Evolutionary conservation across 768 basidiomycete species (phyloP), one percentile per base, ranked within the genome.

Genomic region (Guyanaporus albipodus): DNA sequence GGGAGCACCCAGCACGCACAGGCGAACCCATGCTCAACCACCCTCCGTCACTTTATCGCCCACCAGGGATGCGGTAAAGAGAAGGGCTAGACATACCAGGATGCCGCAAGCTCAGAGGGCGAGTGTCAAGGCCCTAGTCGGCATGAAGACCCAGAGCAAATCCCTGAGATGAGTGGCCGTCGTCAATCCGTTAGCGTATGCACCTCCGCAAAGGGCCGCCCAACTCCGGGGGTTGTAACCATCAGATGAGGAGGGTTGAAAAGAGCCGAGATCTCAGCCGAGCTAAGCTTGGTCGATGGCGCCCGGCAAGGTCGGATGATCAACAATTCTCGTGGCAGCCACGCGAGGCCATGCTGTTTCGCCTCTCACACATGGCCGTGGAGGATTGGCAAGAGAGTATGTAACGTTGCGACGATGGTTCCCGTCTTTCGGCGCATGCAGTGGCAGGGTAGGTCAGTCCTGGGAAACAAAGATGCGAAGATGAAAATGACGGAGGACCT

Each of bases 261-360:
- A n/a, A 24, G 19, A n/a, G n/a, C n/a, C n/a, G n/a, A n/a, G n/a
- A n/a, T n/a, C n/a, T n/a, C n/a, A n/a, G n/a, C n/a, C n/a, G n/a
- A n/a, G n/a, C n/a, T n/a, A n/a, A n/a, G n/a, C n/a, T n/a, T n/a
- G n/a, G n/a, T n/a, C n/a, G n/a, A n/a, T n/a, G n/a, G n/a, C n/a
- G n/a, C n/a, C n/a, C n/a, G n/a, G n/a, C n/a, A 29, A 21, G 21
- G 38, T 41, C 18, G n/a, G n/a, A n/a, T 38, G 31, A 4, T n/a
- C n/a, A n/a, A n/a, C n/a, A n/a, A 17, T 12, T 31, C 57, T 52
- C 48, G 57, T 52, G 50, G 46, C 37, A 50, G 19, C 46, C 55
- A 61, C 59, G 58, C 34, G 54, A 38, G 15, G 34, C 47, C 55
- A 50, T 53, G 39, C 53, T 60, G 53, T 48, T 36, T 35, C 18